phyloP scores from a whole-genome alignment of 2,329 filamentous ascomycete species.

The Cordyceps fumosorosea region DNA sequence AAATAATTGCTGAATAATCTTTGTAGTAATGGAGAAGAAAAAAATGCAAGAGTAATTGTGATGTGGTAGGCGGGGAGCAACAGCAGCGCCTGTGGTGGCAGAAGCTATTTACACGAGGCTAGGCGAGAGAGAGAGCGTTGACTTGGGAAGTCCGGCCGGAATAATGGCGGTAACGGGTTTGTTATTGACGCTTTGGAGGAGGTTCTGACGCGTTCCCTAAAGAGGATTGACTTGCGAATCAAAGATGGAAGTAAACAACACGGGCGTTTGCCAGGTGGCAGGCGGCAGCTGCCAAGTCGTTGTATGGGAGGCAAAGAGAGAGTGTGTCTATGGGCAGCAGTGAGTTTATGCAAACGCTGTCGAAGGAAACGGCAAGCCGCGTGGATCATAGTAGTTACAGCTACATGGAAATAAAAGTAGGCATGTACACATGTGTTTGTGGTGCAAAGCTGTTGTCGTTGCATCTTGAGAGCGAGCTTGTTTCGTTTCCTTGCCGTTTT shows the following conservation, averaged over 20 bases:
- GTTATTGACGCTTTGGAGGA: not conserved
- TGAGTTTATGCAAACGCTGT: too few relatives aligned
- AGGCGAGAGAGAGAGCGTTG: not conserved
- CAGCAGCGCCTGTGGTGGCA: not conserved
- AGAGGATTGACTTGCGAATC: not conserved
- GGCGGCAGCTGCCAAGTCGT: slow-evolving; percentile 3
- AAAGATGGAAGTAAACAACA: not conserved
- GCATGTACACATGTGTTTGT: not conserved
- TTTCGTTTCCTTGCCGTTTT: too few relatives aligned
- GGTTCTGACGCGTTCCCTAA: not conserved
- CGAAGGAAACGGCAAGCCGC: too few relatives aligned
- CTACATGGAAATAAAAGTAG: not conserved
- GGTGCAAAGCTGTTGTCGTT: not conserved
- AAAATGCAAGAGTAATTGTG: slow-evolving; percentile 9
- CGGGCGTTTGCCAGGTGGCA: slow-evolving; percentile 1
- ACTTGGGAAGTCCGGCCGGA: not conserved
- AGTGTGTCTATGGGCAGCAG: too few relatives aligned
- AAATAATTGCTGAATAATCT: not conserved
- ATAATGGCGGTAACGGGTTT: not conserved
- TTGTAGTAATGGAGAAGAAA: not conserved
- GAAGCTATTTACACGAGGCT: not conserved
- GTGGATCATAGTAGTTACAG: not conserved
- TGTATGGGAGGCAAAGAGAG: not conserved
- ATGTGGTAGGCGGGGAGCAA: slow-evolving; percentile 5
- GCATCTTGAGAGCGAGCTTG: too few relatives aligned